phyloP scores from a whole-genome alignment of 2,329 filamentous ascomycete species.

The Rasamsonia emersonii region DNA sequence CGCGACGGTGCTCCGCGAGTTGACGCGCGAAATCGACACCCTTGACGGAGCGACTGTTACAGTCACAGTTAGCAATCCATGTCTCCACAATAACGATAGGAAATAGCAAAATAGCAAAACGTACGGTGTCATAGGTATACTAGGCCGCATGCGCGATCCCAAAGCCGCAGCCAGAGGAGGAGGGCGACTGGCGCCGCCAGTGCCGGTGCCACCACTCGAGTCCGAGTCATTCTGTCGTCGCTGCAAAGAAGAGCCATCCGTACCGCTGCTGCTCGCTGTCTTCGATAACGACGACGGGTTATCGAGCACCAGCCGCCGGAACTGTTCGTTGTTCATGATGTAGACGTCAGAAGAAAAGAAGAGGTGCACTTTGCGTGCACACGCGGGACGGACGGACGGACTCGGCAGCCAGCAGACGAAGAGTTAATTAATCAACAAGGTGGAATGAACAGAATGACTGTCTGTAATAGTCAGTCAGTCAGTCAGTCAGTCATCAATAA shows the following conservation, averaged over 20 bases:
- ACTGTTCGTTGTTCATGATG: conserved; percentile 90
- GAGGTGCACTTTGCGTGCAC: conserved; percentile 4
- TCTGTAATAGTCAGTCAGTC: too few relatives aligned
- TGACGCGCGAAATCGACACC: conserved; percentile 73
- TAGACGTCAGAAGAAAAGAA: conserved; percentile 9
- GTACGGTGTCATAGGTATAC: conserved; percentile 90
- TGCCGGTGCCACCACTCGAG: conserved; percentile 16
- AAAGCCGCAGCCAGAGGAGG: conserved; percentile 51
- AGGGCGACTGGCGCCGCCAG: conserved; percentile 41
- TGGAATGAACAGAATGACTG: neutral
- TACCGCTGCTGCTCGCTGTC: conserved; percentile 2
- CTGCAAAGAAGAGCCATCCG: neutral
- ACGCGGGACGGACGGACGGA: too few relatives aligned
- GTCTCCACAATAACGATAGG: neutral
- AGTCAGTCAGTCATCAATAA: too few relatives aligned
- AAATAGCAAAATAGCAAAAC: conserved; percentile 21
- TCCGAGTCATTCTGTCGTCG: conserved; percentile 3
- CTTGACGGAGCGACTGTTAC: conserved; percentile 54
- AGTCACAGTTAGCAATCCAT: conserved; percentile 2
- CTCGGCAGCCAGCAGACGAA: too few relatives aligned
- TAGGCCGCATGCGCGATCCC: conserved; percentile 69
- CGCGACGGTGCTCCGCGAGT: conserved; percentile 63
- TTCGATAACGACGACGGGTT: conserved; percentile 28
- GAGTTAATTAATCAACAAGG: too few relatives aligned
- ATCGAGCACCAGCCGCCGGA: conserved; percentile 67